Evolutionary conservation across 257 asterid species (phyloP).

Genomic region (Ocimum tenuiflorum): DNA sequence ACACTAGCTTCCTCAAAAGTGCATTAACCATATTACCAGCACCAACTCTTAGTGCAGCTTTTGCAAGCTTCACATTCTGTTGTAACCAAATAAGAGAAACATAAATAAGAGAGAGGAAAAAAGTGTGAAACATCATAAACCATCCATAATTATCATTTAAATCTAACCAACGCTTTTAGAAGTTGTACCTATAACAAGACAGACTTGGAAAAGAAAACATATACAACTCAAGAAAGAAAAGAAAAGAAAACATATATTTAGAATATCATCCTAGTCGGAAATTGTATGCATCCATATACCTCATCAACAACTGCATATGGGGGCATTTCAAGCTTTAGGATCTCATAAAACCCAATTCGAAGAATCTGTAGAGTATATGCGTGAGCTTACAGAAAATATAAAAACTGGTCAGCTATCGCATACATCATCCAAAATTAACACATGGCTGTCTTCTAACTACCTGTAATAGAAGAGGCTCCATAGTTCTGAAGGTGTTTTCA

Average conservation of each 20-base stretch:
- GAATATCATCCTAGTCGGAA: not conserved
- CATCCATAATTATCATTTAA: too few relatives aligned
- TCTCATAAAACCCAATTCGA: constrained; percentile 86
- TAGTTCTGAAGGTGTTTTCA: constrained; percentile 50
- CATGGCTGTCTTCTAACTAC: constrained; percentile 23
- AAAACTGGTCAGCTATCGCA: constrained; percentile 14
- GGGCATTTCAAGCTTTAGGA: constrained; percentile 84
- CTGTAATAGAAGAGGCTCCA: constrained; percentile 96
- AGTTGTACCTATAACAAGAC: not conserved
- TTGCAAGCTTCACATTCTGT: constrained; percentile 92
- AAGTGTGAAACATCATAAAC: constrained; percentile 14
- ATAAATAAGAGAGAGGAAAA: constrained; percentile 12
- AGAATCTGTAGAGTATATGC: constrained; percentile 55
- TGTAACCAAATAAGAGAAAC: constrained; percentile 12
- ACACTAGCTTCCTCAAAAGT: constrained; percentile 69
- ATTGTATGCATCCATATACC: constrained; percentile 34
- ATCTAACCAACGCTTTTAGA: not conserved
- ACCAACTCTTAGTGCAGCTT: constrained; percentile 82
- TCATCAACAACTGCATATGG: constrained; percentile 91
- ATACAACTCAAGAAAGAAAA: too few relatives aligned
- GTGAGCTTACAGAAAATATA: constrained; percentile 10
- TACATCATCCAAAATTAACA: constrained; percentile 6
- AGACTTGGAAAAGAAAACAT: not conserved
- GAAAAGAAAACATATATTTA: not conserved
- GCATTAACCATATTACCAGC: constrained; percentile 96